A percentile compares a stretch with the other conserved stretches of the same genome.
These are phyloP conservation scores for Coffea canephora DNA, from an alignment of 257 asterid genomes.

Conservation along the genomic window DNA sequence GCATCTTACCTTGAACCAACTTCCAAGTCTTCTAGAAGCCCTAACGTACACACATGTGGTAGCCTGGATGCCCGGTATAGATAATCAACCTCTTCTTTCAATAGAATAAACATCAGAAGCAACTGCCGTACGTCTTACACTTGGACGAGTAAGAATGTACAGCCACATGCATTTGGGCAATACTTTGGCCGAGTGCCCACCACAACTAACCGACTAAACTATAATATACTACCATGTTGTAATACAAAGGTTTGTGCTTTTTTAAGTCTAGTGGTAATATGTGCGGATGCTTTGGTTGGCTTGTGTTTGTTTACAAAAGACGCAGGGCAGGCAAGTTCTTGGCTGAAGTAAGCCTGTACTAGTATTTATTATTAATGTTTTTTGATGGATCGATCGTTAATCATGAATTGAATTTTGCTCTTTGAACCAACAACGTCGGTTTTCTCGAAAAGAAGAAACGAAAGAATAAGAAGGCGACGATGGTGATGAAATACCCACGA, in stretches of 20 bases:
- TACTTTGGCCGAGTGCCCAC: constrained; percentile 31
- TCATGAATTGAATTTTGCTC: neutral
- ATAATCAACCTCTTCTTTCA: constrained; percentile 14
- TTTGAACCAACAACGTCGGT: neutral
- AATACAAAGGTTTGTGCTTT: neutral
- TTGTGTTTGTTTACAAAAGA: neutral
- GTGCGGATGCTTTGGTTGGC: neutral
- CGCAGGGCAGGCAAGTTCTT: neutral
- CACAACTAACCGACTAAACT: constrained; percentile 19
- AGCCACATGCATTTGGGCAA: constrained; percentile 17
- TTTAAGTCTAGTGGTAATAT: neutral
- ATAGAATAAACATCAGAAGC: constrained; percentile 28
- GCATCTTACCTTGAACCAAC: constrained; percentile 33
- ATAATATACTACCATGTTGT: neutral
- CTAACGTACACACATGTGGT: neutral
- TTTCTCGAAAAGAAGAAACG: neutral
- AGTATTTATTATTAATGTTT: too few species aligned
- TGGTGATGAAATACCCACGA: neutral
- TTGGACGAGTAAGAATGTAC: constrained; percentile 15
- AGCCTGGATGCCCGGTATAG: neutral
- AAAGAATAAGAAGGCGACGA: too few species aligned
- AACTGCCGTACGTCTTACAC: constrained; percentile 27
- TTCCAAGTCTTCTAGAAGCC: constrained; percentile 74
- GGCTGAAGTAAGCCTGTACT: neutral
- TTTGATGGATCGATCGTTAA: neutral